These are phyloP conservation scores for Sarocladium brachiariae DNA, from an alignment of 2,329 filamentous ascomycete genomes.

Conservation along the genomic window DNA sequence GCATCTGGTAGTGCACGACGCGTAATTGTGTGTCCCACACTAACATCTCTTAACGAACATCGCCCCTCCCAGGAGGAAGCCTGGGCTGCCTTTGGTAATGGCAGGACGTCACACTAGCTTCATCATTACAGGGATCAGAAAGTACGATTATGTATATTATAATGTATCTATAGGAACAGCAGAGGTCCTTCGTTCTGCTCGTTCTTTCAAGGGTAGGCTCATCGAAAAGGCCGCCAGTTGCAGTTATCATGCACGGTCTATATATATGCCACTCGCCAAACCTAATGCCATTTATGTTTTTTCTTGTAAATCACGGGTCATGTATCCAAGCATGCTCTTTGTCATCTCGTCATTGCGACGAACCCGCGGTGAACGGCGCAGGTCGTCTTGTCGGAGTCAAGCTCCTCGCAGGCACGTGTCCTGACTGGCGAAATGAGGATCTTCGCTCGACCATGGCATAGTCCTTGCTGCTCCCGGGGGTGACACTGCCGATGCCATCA, in stretches of 20 bases:
- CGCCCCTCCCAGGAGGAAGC: neutral
- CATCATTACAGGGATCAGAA: too few relatives aligned
- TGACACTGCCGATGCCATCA: slow-evolving; percentile 29
- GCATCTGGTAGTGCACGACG: slow-evolving; percentile 19
- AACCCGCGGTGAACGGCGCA: slow-evolving; percentile 28
- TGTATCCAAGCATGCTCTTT: slow-evolving; percentile 5
- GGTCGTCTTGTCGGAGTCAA: slow-evolving; percentile 33
- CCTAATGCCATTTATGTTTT: neutral
- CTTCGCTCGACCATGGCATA: slow-evolving; percentile 26
- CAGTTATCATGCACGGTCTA: slow-evolving; percentile 4
- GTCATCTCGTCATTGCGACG: slow-evolving; percentile 15
- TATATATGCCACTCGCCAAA: slow-evolving; percentile 3
- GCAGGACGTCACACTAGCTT: too few relatives aligned
- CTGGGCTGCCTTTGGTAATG: neutral
- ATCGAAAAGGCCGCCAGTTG: neutral
- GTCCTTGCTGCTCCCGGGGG: slow-evolving; percentile 25
- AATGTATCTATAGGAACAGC: neutral
- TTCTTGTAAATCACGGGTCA: neutral
- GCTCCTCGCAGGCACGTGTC: slow-evolving; percentile 26
- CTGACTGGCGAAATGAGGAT: slow-evolving; percentile 14
- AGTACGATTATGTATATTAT: neutral
- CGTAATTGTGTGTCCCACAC: neutral
- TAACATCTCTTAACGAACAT: slow-evolving; percentile 10
- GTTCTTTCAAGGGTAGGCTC: neutral
- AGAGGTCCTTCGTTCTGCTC: neutral